Base-by-base conservation (phyloP, 805 yeast species). In the Kuraishia hungarica region DNA sequence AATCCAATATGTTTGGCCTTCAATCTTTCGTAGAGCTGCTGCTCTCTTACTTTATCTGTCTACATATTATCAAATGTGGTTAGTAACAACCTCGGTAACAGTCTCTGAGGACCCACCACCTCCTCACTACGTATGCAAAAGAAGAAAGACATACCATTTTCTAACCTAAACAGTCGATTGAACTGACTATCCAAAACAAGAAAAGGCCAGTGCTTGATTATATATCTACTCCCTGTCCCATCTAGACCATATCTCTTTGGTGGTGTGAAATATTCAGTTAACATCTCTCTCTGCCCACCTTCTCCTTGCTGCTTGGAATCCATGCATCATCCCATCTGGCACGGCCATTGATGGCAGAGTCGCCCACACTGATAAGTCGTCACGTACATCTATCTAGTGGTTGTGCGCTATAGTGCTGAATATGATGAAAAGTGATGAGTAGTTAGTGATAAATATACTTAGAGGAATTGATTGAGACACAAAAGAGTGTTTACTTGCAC, bases 1-100 rank as follows among this genome's bases (percentile, higher is more conserved):
- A 92, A 67, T 1, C 96, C 96, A 22, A 86, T 72, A 64, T 87
- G 83, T 62, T 85, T 82, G 49, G 81, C 64, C 61, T 83, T 84
- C 53, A 82, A 72, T 35, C 73, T 78, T 51, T 80, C 82, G 63
- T 75, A 84, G 51, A 74, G 72, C 61, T 80, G 86, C 57, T 76
- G 76, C 49, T 84, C 87, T 59, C 86, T 72, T 22, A 81, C 72
- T 67, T 81, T 82, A 60, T 86, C 91, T 4, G 89, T 84, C 90
- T 79, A 23, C n/a, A 21, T n/a, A 17, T 22, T 22, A 47, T 21
- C 49, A 15, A 10, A 10, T 35, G n/a, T 17, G n/a, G 43, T 35
- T 35, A 35, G 43, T 35, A 35, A 35, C n/a, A 35, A 4, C 11
- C 43, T 35, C 43, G 11, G 43, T 35, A 35, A 35, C n/a, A 35